Conservation (phyloP, 2,329 filamentous ascomycete genomes). For the Paramyrothecium sp. region DNA sequence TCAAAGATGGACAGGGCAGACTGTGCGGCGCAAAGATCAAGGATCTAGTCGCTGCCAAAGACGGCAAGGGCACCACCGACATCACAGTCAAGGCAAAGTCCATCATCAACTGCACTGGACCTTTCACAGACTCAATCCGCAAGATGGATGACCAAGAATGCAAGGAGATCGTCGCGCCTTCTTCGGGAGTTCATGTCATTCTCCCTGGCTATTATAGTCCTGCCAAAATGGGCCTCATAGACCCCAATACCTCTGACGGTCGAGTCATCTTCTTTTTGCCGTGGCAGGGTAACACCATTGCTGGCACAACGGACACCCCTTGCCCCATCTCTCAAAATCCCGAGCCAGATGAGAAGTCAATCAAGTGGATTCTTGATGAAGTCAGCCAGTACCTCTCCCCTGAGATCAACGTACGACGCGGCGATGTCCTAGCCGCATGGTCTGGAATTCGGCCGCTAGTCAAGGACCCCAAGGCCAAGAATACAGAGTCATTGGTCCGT, state of each 20-base stretch:
- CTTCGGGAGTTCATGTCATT: constrained; percentile 82
- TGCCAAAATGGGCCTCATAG: constrained; percentile 82
- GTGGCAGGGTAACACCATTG: constrained; percentile 91
- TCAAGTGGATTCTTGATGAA: constrained; percentile 84
- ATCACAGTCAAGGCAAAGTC: constrained; percentile 76
- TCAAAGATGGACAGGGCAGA: constrained; percentile 71
- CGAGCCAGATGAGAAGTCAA: constrained; percentile 77
- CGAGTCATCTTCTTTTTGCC: constrained; percentile 91
- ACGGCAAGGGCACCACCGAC: constrained; percentile 57
- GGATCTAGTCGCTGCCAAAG: constrained; percentile 65
- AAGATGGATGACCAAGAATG: constrained; percentile 76
- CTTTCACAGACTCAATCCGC: constrained; percentile 81
- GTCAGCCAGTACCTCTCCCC: constrained; percentile 79
- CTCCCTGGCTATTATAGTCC: constrained; percentile 86
- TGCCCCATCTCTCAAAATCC: constrained; percentile 72
- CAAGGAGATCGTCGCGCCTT: constrained; percentile 79
- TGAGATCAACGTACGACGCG: constrained; percentile 80
- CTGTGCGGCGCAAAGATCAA: constrained; percentile 73
- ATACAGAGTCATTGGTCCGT: constrained; percentile 83
- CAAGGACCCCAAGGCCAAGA: constrained; percentile 80
- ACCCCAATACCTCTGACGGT: constrained; percentile 75
- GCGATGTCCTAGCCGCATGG: constrained; percentile 88
- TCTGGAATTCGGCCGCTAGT: constrained; percentile 84
- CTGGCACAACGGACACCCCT: constrained; percentile 81
- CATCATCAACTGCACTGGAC: constrained; percentile 85